Percentiles rank a stretch among this genome's conserved stretches.
Evolutionary conservation across 495 filamentous ascomycete species (phyloP).

Genomic region (Acidomyces sp.): DNA sequence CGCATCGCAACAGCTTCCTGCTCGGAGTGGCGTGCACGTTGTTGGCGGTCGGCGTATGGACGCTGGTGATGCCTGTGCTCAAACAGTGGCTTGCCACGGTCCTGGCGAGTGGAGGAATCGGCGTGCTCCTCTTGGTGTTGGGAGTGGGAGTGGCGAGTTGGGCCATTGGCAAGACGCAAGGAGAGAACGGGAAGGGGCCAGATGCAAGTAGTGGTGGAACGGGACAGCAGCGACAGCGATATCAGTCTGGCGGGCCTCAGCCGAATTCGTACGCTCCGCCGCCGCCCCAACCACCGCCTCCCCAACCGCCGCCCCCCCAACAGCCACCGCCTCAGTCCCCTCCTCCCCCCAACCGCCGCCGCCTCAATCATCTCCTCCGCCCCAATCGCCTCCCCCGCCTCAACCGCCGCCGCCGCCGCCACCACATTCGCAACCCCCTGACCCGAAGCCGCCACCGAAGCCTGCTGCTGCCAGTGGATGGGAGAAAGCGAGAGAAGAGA

Average conservation of each 20-base stretch:
- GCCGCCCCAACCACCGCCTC: constrained; percentile 1
- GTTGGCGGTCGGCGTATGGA: constrained; percentile 49
- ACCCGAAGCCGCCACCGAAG: constrained; percentile 21
- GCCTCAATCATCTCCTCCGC: constrained; percentile 10
- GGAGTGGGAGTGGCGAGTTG: constrained; percentile 64
- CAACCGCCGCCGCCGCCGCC: constrained; percentile 13
- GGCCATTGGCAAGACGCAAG: constrained; percentile 56
- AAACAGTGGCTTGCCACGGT: constrained; percentile 49
- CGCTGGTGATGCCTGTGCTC: constrained; percentile 54
- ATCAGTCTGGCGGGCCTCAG: constrained; percentile 10
- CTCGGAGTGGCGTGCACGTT: constrained; percentile 69
- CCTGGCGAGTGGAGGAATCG: constrained; percentile 50
- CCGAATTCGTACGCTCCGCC: constrained; percentile 18
- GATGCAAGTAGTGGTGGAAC: constrained; percentile 4
- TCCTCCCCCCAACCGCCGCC: constrained; percentile 5
- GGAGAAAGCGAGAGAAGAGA: constrained; percentile 63
- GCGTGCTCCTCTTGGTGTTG: constrained; percentile 46
- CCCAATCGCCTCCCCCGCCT: constrained; percentile 13
- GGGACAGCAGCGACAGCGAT: constrained; percentile 3
- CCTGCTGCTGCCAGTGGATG: constrained; percentile 36
- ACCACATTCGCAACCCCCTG: constrained; percentile 5
- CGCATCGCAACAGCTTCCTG: constrained; percentile 79
- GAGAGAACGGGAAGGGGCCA: constrained; percentile 27
- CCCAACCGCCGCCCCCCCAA: constrained; percentile 3
- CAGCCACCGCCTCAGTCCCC: constrained; percentile 7